A percentile compares a stretch with the other conserved stretches of the same genome.
phyloP scores from a whole-genome alignment of 306 rosid species.

The Acacia crassicarpa region DNA sequence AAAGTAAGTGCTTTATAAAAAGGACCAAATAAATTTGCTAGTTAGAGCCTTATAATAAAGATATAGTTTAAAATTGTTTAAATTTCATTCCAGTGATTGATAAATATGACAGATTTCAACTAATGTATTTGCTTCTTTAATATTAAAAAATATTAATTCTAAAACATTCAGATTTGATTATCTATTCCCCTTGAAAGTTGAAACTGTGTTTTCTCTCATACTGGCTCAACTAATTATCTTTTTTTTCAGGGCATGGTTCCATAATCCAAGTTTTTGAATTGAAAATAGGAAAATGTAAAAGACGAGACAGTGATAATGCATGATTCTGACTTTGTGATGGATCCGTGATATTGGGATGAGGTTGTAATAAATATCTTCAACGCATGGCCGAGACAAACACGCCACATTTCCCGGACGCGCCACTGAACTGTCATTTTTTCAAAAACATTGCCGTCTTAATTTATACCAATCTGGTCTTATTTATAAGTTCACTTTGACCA shows the following conservation, averaged over 20 bases:
- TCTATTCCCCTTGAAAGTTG: neutral
- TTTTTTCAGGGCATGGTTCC: neutral
- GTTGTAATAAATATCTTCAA: neutral
- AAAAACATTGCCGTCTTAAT: no score
- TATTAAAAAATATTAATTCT: neutral
- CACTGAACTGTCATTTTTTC: neutral
- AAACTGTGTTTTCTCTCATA: neutral
- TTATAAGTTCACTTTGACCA: no score
- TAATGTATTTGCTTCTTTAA: neutral
- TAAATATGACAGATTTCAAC: neutral
- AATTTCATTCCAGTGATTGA: neutral
- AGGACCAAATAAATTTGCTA: no score
- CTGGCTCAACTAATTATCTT: neutral
- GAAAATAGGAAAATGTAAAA: neutral
- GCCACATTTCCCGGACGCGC: conserved; percentile 18
- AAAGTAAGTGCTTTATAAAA: no score
- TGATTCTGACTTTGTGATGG: neutral
- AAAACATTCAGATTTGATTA: neutral
- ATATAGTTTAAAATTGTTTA: no score
- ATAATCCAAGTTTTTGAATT: neutral
- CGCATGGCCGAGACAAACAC: neutral
- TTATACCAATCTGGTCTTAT: no score
- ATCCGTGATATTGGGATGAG: neutral
- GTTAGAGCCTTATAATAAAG: no score
- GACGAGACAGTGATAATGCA: neutral